Percentiles rank a stretch among this genome's conserved stretches.
Conservation (phyloP, 352 stramenopile genomes). For the Stramenopiles sp. region DNA sequence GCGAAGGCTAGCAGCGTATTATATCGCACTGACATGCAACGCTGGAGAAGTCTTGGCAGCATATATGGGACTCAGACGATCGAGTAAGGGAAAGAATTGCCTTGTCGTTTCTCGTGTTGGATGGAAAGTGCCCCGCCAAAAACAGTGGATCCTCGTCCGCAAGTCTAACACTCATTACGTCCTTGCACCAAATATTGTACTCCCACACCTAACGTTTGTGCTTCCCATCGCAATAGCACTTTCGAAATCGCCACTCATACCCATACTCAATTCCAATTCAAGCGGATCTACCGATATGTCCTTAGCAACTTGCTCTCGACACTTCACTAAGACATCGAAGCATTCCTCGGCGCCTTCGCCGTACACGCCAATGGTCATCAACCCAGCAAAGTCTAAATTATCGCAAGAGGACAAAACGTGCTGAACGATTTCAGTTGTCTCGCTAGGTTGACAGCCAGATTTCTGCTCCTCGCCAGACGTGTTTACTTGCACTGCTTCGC, state of each 20-base stretch:
- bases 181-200: constrained; percentile 87
- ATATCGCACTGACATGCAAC: too few species aligned
- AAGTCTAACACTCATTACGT: too few species aligned
- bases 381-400: constrained; percentile 68
- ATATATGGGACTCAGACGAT: too few species aligned
- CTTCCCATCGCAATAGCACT: constrained; percentile 81
- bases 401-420: constrained; percentile 69
- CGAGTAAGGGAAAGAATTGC: too few species aligned
- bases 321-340: constrained; percentile 25
- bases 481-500: constrained; percentile 98
- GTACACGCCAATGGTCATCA: constrained; percentile 96
- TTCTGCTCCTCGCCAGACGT: constrained; percentile 94
- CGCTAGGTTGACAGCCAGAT: constrained; percentile 55
- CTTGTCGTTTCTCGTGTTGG: too few species aligned
- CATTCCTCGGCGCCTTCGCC: constrained; percentile 40
- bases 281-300: constrained; percentile 38
- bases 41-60: too few species aligned
- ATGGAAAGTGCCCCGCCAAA: too few species aligned
- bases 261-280: constrained; percentile 86
- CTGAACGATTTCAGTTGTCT: constrained; percentile 43
- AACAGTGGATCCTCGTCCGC: too few species aligned
- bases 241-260: constrained; percentile 96
- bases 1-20: too few species aligned
- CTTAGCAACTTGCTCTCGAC: constrained; percentile 41
- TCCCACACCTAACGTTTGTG: constrained; percentile 86